Evolutionary conservation across 805 yeast species (phyloP), one percentile per base, ranked within the genome.

Genomic region (Zygosaccharomyces pseudorouxii): DNA sequence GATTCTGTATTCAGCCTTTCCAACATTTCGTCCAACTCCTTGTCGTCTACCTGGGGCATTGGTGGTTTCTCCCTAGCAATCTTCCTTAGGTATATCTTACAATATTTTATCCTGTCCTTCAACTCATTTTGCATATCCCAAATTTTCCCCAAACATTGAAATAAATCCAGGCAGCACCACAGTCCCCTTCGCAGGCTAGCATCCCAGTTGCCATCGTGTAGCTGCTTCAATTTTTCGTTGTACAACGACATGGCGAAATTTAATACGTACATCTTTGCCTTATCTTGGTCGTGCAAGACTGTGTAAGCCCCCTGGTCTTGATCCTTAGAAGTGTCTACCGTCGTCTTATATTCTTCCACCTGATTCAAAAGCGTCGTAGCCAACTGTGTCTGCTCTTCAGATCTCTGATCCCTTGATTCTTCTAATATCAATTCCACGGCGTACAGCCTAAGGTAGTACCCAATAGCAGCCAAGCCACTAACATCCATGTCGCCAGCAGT

Each of bases 391-490:
- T 78, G 77, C 11, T 76, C 84, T 6, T 78, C 77, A 1, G 70
- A 56, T 19, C 77, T 69, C 59, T 89, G 96, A 18, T 80, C 77
- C 22, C 20, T 33, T 18, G 36, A 41, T 38, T 76, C 66, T 31
- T 73, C 73, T 18, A 92, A 69, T 3, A 92, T 81, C 57, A 79
- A 72, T 64, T 90, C 92, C 2, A 86, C 82, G 0, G 89, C 86
- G 60, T 84, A 83, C 43, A 84, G 62, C 52, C 72, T 63, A 36
- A 65, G 38, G 46, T 67, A 66, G 42, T 67, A 65, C n/a, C 66
- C 55, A 7, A 66, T 52, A 5, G 65, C 56, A 5, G 49, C 55
- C 36, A 62, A 30, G 4, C 63, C 64, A 22, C 55, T 55, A 11
- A 38, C 48, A 40, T 58, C 63, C 38, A 63, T 57, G 42, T 63